Percentiles rank a stretch among this genome's conserved stretches.
Evolutionary conservation across 192 early-diverging fungal species (phyloP).

Genomic region (Chytriomyces hyalinus): DNA sequence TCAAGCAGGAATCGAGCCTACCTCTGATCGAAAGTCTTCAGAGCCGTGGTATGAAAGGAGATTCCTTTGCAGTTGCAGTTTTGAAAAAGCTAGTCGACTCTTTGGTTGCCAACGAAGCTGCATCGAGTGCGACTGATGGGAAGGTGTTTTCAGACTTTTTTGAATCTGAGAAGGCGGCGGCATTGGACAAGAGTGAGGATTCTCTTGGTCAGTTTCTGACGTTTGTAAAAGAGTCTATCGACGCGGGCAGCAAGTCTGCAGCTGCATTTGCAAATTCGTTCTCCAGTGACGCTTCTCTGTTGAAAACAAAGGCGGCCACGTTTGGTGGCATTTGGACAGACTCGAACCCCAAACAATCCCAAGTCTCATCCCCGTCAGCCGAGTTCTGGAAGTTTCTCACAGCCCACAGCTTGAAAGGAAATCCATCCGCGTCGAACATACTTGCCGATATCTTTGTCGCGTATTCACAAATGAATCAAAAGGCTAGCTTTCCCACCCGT

Average conservation of each 20-base stretch:
- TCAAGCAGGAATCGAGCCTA: slow-evolving; percentile 10
- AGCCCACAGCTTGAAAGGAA: neutral
- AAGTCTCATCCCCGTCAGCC: neutral
- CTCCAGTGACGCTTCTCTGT: neutral
- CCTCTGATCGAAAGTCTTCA: slow-evolving; percentile 3
- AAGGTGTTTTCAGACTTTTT: slow-evolving; percentile 15
- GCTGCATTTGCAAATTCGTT: neutral
- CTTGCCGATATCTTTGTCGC: slow-evolving; percentile 22
- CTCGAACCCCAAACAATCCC: neutral
- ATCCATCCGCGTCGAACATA: slow-evolving; percentile 6
- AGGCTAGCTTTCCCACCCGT: neutral
- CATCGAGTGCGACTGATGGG: neutral
- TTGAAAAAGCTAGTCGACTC: slow-evolving; percentile 6
- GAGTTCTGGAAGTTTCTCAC: slow-evolving; percentile 7
- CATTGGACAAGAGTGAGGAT: neutral
- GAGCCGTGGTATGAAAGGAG: neutral
- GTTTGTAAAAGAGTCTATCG: slow-evolving; percentile 1
- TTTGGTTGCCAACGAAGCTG: neutral
- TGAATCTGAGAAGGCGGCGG: neutral
- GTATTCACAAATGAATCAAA: neutral
- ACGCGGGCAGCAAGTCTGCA: neutral
- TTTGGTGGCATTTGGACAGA: slow-evolving; percentile 11
- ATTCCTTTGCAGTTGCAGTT: neutral
- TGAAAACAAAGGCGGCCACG: neutral
- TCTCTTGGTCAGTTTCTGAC: slow-evolving; percentile 1